These are phyloP conservation scores for Gymnopus androsaceus DNA, from an alignment of 1,284 basidiomycete species.

Conservation along the genomic window DNA sequence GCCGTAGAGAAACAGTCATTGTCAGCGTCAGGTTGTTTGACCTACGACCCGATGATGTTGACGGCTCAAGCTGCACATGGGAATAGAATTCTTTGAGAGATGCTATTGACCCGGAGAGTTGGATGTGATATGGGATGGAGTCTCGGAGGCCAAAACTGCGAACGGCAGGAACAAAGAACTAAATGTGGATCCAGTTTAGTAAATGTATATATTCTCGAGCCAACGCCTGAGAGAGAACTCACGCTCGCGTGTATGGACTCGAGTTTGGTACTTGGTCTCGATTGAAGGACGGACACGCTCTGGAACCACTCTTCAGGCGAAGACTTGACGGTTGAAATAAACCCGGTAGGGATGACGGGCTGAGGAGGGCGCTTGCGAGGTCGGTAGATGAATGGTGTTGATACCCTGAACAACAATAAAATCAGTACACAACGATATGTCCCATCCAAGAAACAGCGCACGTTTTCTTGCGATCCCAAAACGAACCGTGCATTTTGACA, in stretches of 20 bases:
- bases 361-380: constrained; percentile 15
- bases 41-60: background rate
- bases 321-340: constrained; percentile 10
- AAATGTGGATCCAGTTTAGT: background rate
- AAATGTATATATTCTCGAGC: background rate
- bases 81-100: constrained; percentile 25
- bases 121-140: constrained; percentile 30
- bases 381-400: constrained; percentile 10
- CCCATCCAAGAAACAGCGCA: background rate
- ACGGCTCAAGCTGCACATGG: background rate
- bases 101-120: constrained; percentile 24
- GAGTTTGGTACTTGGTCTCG: background rate
- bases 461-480: constrained; percentile 12
- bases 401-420: background rate
- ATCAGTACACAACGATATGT: background rate
- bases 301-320: constrained; percentile 16
- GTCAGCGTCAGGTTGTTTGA: constrained; percentile 2
- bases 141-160: constrained; percentile 29
- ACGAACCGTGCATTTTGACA: constrained; percentile 8
- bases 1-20: constrained; percentile 20
- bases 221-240: background rate
- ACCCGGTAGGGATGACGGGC: background rate
- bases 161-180: constrained; percentile 28
- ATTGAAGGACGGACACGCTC: constrained; percentile 4
- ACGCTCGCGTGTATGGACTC: background rate